These are phyloP conservation scores for Coemansia sp. DNA, from an alignment of 192 early-diverging fungal species.

Conservation along the genomic window DNA sequence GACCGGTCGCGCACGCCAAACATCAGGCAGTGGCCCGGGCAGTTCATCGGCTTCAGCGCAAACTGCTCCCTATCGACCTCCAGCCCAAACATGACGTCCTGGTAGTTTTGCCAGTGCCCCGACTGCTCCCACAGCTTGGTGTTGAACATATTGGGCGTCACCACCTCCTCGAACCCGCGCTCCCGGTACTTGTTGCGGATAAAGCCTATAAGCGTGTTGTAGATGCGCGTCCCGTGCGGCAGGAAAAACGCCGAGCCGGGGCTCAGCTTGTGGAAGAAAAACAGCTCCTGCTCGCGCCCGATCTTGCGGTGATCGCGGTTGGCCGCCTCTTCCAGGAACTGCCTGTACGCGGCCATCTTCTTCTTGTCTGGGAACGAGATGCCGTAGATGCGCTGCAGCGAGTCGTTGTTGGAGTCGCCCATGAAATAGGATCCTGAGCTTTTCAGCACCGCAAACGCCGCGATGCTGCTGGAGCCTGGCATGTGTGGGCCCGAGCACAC, in stretches of 20 bases:
- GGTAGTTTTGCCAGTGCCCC: slow-evolving; percentile 97
- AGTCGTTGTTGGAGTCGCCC: slow-evolving; percentile 96
- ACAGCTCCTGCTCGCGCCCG: slow-evolving; percentile 67
- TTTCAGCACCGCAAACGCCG: slow-evolving; percentile 89
- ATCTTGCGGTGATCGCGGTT: slow-evolving; percentile 68
- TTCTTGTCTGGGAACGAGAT: slow-evolving; percentile 99
- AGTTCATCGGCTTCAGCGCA: slow-evolving; percentile 98
- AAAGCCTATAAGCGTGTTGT: slow-evolving; percentile 70
- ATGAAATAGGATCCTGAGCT: slow-evolving; percentile 98
- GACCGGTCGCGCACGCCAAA: slow-evolving; percentile 81
- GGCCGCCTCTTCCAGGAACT: slow-evolving; percentile 65
- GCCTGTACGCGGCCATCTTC: slow-evolving; percentile 93
- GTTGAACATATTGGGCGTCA: slow-evolving; percentile 90
- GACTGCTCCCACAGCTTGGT: slow-evolving; percentile 89
- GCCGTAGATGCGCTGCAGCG: slow-evolving; percentile 97
- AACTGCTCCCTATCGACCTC: slow-evolving; percentile 28
- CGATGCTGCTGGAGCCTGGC: slow-evolving; percentile 89
- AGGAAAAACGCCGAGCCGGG: slow-evolving; percentile 76
- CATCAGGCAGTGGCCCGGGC: slow-evolving; percentile 92
- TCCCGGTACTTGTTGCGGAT: slow-evolving; percentile 72
- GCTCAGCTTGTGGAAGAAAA: slow-evolving; percentile 67
- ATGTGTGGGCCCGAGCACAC: slow-evolving; percentile 95
- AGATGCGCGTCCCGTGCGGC: slow-evolving; percentile 78
- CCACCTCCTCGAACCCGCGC: slow-evolving; percentile 85
- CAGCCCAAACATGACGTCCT: slow-evolving; percentile 84